Evolutionary conservation across 768 basidiomycete genomes (phyloP), one percentile per base, ranked within the genome.

Genomic region (Coprinopsis sp.): DNA sequence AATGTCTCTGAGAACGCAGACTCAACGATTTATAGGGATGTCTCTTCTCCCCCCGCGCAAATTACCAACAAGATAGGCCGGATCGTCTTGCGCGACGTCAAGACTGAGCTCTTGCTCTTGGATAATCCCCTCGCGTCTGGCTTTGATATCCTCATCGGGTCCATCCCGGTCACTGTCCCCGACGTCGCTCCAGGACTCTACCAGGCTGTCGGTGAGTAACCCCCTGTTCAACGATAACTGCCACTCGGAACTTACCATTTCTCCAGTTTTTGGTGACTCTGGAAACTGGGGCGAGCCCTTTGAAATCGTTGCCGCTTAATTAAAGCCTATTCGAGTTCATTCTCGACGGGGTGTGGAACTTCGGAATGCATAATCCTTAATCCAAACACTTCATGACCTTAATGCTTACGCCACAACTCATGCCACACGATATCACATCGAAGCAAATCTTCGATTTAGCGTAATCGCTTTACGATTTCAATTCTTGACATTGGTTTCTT

Each of bases 1-100:
- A n/a, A n/a, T 28, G 23, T 51, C 37, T 19, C 13, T 21, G 19
- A n/a, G 36, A n/a, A 38, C 38, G 4, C 3, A 5, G 25, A 12
- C 41, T 37, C 23, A 25, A 18, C 25, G 43, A 19, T 37, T 21
- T 37, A 30, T 51, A 72, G 72, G 72, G 60, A 77, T 49, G 64
- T 58, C 6, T 65, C 72, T 16, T 52, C 58, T 44, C 46, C 65
- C 23, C 78, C 78, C 0, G 46, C 49, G 3, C 57, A 78, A 46
- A 73, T 80, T 51, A 79, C 78, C 18, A 79, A 79, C 55, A 55
- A 57, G 31, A 25, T 47, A 3, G 78, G 78, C 25, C 22, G 38
- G 46, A 66, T 80, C 44, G 61, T 66, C 39, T 66, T 80, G 28
- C 68, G 76, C 39, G 61, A 64, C 25, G 63, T 27, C 29, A 51